These are phyloP conservation scores for Hemileccinum rubropunctum DNA, from an alignment of 768 basidiomycete genomes.

Conservation along the genomic window DNA sequence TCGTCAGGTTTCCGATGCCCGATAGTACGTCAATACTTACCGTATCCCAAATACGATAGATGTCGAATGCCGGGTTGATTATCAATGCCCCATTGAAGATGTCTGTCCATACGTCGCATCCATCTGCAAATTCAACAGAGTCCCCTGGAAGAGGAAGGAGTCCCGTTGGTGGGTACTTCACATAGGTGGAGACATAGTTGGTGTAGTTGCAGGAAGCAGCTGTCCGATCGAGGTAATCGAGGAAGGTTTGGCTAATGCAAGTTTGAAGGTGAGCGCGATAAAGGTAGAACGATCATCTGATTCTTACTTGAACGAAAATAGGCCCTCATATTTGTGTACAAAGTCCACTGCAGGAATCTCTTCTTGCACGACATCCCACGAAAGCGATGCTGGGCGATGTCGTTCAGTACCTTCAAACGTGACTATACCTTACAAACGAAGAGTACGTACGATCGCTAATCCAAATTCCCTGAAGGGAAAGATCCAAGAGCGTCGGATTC, in stretches of 20 bases:
- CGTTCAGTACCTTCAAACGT: neutral
- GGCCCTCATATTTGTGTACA: constrained; percentile 66
- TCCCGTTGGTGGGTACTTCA: constrained; percentile 67
- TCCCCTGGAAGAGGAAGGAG: constrained; percentile 64
- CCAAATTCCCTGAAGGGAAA: constrained; percentile 70
- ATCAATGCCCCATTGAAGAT: constrained; percentile 60
- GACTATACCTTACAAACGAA: neutral
- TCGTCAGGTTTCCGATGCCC: neutral
- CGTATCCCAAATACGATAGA: constrained; percentile 76
- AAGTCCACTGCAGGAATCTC: constrained; percentile 74
- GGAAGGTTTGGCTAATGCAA: constrained; percentile 54
- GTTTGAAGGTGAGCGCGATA: neutral
- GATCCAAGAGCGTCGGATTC: constrained; percentile 48
- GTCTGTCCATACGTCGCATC: constrained; percentile 66
- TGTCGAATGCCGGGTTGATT: constrained; percentile 73
- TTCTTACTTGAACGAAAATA: constrained; percentile 68
- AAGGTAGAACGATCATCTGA: constrained; percentile 17
- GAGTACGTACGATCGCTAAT: constrained; percentile 60
- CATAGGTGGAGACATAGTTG: constrained; percentile 57
- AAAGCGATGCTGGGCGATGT: constrained; percentile 44
- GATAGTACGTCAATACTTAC: constrained; percentile 22
- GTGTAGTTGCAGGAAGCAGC: constrained; percentile 61
- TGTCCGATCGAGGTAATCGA: constrained; percentile 52
- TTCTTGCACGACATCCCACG: constrained; percentile 61
- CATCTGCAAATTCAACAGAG: constrained; percentile 42